These are phyloP conservation scores for Acrodontium crateriforme DNA, from an alignment of 2,329 filamentous ascomycete species.

Conservation along the genomic window DNA sequence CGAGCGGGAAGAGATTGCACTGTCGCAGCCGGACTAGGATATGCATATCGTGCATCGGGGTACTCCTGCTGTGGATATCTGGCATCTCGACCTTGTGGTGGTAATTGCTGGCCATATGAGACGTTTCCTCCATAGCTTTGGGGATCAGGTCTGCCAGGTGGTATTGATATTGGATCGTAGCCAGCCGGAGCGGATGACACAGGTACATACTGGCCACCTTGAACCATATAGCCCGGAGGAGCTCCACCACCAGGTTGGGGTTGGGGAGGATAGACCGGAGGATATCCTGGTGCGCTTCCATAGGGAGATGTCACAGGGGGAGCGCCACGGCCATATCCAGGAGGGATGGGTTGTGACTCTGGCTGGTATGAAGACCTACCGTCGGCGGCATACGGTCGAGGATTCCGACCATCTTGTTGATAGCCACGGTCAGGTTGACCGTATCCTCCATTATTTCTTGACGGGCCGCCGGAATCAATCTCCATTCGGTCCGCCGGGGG, in stretches of 20 bases:
- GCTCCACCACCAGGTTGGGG: constrained; percentile 6
- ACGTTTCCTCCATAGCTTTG: constrained; percentile 9
- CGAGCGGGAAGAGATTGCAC: constrained; percentile 15
- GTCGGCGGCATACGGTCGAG: no score
- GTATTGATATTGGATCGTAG: constrained; percentile 13
- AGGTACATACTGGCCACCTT: constrained; percentile 22
- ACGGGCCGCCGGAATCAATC: constrained; percentile 11
- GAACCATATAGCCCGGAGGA: constrained; percentile 21
- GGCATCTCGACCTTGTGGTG: constrained; percentile 5
- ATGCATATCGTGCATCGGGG: constrained; percentile 19
- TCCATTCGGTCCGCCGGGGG: constrained; percentile 12
- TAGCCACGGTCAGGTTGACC: constrained; percentile 4
- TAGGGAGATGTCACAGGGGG: constrained; percentile 14
- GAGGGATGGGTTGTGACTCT: constrained; percentile 5
- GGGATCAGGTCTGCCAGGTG: constrained; percentile 13
- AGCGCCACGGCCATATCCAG: constrained; percentile 8
- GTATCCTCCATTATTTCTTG: constrained; percentile 6
- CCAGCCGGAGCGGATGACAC: constrained; percentile 14
- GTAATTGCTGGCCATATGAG: constrained; percentile 11
- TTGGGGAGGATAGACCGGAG: constrained; percentile 14
- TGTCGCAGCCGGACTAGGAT: constrained; percentile 22
- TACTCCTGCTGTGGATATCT: constrained; percentile 14
- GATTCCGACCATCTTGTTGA: constrained; percentile 3
- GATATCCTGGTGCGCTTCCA: constrained; percentile 18
- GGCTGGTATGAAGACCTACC: background rate